Conservation (phyloP, 164 flowering plant genomes). For the Stephania japonica region DNA sequence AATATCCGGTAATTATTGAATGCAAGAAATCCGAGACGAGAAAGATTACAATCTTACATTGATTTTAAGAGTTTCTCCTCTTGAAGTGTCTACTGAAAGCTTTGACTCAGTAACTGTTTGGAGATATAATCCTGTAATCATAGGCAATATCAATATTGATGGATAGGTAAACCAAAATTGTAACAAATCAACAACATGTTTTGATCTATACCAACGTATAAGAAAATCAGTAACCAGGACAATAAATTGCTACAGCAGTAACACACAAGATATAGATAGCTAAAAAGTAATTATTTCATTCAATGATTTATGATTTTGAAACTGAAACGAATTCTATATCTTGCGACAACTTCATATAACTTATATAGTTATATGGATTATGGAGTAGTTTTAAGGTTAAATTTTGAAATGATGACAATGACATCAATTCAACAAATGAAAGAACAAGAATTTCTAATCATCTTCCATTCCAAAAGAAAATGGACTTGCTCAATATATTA, state of each 20-base stretch:
- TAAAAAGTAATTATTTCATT: too few relatives aligned
- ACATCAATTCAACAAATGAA: too few relatives aligned
- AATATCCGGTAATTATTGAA: not conserved
- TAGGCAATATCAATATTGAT: not conserved
- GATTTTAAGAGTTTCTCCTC: constrained; percentile 68
- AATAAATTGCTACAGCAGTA: not conserved
- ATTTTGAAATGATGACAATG: too few relatives aligned
- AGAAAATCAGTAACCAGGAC: not conserved
- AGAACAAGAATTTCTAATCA: too few relatives aligned
- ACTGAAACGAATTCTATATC: too few relatives aligned
- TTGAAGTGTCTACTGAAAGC: constrained; percentile 83
- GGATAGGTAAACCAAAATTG: not conserved
- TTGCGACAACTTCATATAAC: too few relatives aligned
- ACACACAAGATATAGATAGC: not conserved
- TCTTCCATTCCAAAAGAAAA: too few relatives aligned
- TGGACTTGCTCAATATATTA: too few relatives aligned
- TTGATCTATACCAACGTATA: not conserved
- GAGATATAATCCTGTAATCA: constrained; percentile 60
- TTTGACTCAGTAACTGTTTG: constrained; percentile 69
- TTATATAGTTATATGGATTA: too few relatives aligned
- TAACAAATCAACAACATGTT: not conserved
- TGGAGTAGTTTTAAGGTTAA: too few relatives aligned
- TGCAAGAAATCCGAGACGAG: not conserved
- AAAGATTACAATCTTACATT: constrained; percentile 41
- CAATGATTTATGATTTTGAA: too few relatives aligned